Evolutionary conservation across 495 filamentous ascomycete species (phyloP).

Genomic region (Penicillium desertorum): DNA sequence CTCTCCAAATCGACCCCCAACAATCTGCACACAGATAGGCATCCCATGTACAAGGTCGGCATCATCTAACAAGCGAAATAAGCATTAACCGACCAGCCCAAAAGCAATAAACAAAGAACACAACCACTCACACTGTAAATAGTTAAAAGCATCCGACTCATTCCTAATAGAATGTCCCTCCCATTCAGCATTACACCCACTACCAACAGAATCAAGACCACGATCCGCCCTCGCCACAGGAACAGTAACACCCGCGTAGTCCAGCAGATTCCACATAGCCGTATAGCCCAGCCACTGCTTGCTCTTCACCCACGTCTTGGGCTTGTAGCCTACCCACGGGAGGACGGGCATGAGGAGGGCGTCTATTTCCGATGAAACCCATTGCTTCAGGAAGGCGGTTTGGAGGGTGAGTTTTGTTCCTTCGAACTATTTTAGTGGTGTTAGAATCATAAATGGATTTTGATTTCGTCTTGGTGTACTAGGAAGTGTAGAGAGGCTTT

Average conservation of each 20-base stretch:
- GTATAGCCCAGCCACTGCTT: conserved; percentile 62
- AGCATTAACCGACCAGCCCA: conserved; percentile 4
- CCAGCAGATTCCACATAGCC: conserved; percentile 63
- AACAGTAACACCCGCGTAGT: conserved; percentile 60
- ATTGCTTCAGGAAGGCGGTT: conserved; percentile 40
- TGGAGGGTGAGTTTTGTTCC: conserved; percentile 31
- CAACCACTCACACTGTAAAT: conserved; percentile 35
- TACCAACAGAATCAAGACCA: conserved; percentile 23
- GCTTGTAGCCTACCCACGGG: conserved; percentile 51
- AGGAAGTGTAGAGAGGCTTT: neutral
- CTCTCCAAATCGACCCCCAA: conserved; percentile 47
- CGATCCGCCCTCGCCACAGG: conserved; percentile 49
- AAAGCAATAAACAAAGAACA: neutral
- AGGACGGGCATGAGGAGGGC: conserved; percentile 60
- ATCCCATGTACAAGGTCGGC: conserved; percentile 46
- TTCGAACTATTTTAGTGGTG: conserved; percentile 17
- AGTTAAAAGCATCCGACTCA: conserved; percentile 43
- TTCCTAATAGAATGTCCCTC: conserved; percentile 32
- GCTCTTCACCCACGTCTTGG: conserved; percentile 48
- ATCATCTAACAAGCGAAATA: conserved; percentile 29
- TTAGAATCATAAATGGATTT: neutral
- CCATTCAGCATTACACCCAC: conserved; percentile 25
- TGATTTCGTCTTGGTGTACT: no score
- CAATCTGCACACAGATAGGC: conserved; percentile 55
- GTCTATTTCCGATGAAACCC: conserved; percentile 59